phyloP scores from a whole-genome alignment of 2,329 filamentous ascomycete genomes.

The Cercospora berteroae region DNA sequence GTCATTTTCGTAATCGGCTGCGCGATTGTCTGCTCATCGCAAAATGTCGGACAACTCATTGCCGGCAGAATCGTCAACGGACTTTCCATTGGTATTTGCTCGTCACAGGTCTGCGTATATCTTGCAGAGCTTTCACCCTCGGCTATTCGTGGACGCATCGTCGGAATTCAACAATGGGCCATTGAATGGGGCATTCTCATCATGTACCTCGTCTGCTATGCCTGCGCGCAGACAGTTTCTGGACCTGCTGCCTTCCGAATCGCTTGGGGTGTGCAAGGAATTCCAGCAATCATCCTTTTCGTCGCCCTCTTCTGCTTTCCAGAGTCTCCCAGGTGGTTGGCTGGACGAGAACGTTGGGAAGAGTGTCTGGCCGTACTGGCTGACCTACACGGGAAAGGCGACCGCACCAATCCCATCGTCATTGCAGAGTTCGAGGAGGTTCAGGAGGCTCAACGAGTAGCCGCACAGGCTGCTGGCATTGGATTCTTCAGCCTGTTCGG shows the following conservation, averaged over 20 bases:
- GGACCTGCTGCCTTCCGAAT: constrained; percentile 51
- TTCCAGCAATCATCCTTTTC: constrained; percentile 47
- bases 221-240: constrained; percentile 46
- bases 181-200: constrained; percentile 65
- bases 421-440: constrained; percentile 51
- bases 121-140: constrained; percentile 61
- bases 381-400: constrained; percentile 46
- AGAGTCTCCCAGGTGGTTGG: constrained; percentile 49
- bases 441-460: constrained; percentile 39
- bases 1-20: constrained; percentile 52
- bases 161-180: constrained; percentile 71
- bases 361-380: constrained; percentile 46
- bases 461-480: constrained; percentile 41
- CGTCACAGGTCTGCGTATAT: constrained; percentile 63
- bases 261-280: constrained; percentile 48
- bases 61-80: constrained; percentile 68
- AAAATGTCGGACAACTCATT: constrained; percentile 67
- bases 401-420: constrained; percentile 46
- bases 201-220: constrained; percentile 66
- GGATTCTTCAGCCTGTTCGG: constrained; percentile 47
- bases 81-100: constrained; percentile 68
- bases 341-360: constrained; percentile 46
- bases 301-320: constrained; percentile 48
- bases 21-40: constrained; percentile 60
- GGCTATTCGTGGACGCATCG: constrained; percentile 59